These are phyloP conservation scores for Oidiodendron maius DNA, from an alignment of 495 filamentous ascomycete genomes.

Conservation along the genomic window DNA sequence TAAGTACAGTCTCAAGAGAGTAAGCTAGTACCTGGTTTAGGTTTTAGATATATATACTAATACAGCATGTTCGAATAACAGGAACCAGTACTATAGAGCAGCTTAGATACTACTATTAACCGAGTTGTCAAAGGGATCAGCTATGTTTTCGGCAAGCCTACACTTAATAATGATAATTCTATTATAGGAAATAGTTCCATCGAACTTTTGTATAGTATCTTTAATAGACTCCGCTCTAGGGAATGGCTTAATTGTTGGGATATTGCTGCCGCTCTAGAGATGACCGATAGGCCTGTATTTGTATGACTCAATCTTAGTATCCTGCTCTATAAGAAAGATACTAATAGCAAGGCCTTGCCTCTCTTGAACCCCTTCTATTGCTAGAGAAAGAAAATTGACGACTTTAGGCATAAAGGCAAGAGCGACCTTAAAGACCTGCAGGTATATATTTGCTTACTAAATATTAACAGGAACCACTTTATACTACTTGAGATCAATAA, in stretches of 20 bases:
- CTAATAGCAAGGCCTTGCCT: slow-evolving; percentile 13
- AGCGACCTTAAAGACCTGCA: slow-evolving; percentile 6
- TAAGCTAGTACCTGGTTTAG: slow-evolving; percentile 10
- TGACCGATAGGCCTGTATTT: slow-evolving; percentile 15
- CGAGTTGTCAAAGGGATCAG: slow-evolving; percentile 12
- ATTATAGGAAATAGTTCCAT: slow-evolving; percentile 11
- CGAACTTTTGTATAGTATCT: slow-evolving; percentile 12
- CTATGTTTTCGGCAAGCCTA: slow-evolving; percentile 10
- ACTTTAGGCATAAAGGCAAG: slow-evolving; percentile 13
- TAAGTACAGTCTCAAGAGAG: slow-evolving; percentile 12
- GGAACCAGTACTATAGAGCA: slow-evolving; percentile 12
- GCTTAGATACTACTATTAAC: slow-evolving; percentile 9
- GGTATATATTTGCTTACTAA: slow-evolving; percentile 17
- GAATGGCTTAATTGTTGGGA: slow-evolving; percentile 17
- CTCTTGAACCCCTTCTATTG: slow-evolving; percentile 12
- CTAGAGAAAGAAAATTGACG: slow-evolving; percentile 15
- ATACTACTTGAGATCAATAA: slow-evolving; percentile 22
- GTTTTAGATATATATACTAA: slow-evolving; percentile 7
- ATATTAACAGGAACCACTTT: slow-evolving; percentile 17
- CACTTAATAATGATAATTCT: slow-evolving; percentile 10
- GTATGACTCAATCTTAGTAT: slow-evolving; percentile 11
- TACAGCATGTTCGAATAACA: slow-evolving; percentile 3
- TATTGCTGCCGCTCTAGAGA: slow-evolving; percentile 13
- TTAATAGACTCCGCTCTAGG: slow-evolving; percentile 9
- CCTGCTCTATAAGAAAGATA: slow-evolving; percentile 11